Base-by-base conservation (phyloP, 768 basidiomycete species). In the Paxillus involutus region DNA sequence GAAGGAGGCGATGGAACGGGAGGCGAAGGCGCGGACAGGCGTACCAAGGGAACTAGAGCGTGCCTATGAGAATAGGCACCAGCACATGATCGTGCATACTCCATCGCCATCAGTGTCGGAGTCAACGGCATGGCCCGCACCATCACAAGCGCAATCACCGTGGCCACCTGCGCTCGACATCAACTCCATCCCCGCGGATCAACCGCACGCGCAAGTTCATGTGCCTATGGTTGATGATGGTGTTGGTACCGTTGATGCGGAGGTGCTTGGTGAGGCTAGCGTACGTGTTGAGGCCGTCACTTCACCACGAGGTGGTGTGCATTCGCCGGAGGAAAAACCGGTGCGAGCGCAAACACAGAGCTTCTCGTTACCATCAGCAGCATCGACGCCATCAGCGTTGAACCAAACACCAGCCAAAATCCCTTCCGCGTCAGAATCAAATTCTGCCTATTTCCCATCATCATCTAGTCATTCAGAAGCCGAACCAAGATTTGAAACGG, bases 1-100 rank as follows among this genome's bases (percentile, higher is more conserved):
- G 41, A 65, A 49, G 53, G 65, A 71, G 41, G 67, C 58, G 32
- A 56, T 61, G 52, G 71, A 72, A n/a, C 70, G 63, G 39, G 54
- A 50, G 36, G 50, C 45, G 21, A 59, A 58, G 49, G 53, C 52
- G 44, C 49, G 51, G 58, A 52, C 45, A 33, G 43, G 53, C 53
- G 53, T 56, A 43, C 54, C 46, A 9, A 70, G 60, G 56, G 70
- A 73, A 46, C 52, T 70, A 51, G 53, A 59, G 26, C 62, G 42
- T 40, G 57, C 60, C 37, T 56, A 58, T 39, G 68, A 62, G 36
- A 57, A 60, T 45, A 9, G 52, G 37, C 51, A 56, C 46, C 61
- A 60, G 51, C 58, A 19, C 52, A 21, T 48, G 41, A 39, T 19
- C 44, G 43, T 61, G 55, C 50, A 59, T 50, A 58, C 67, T 59